Evolutionary conservation across 169 alveolate genomes (phyloP), one percentile per base, ranked within the genome.

Genomic region (Neospora caninum): DNA sequence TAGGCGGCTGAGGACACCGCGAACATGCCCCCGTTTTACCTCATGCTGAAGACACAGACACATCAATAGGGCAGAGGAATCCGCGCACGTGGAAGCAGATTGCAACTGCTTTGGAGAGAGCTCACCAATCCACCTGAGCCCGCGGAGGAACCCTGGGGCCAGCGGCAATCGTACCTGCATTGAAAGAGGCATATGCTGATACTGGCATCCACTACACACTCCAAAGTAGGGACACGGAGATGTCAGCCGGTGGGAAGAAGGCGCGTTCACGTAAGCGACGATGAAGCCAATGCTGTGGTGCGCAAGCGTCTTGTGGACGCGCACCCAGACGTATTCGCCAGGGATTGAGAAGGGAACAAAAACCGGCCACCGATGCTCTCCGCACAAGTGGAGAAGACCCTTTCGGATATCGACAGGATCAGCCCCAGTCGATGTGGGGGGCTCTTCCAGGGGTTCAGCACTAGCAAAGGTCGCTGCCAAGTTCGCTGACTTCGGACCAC

Each of bases 141-240:
- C 4, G 58, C 4, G 58, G 22, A 7, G 58, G 58, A 38, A 78
- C 43, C 86, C 43, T 38, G 39, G 41, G 29, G 43, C 9, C 43
- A 18, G 0, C 86, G 86, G 73, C n/a, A 0, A 78, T 20, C 86
- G n/a, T 49, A 84, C 83, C 83, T 88, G 92, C 53, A 36, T 53
- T 49, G 20, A 22, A 6, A 36, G 83, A 6, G 80, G 36, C 92
- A 88, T 88, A 49, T 88, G 92, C 92, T 88, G 92, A 34, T 88
- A 88, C 54, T 88, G 92, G 83, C 92, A 88, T 20, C 92, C 92
- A 29, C 58, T 53, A 36, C 92, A 88, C 42, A 7, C 27, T 10
- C 80, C 83, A 38, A 58, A 88, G 83, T 53, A 53, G 27, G 69
- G 41, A 42, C 92, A 88, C 20, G 38, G 83, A 64, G 92, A 80